These are phyloP conservation scores for Aaosphaeria pasadenensis DNA, from an alignment of 2,329 filamentous ascomycete genomes.

Conservation along the genomic window DNA sequence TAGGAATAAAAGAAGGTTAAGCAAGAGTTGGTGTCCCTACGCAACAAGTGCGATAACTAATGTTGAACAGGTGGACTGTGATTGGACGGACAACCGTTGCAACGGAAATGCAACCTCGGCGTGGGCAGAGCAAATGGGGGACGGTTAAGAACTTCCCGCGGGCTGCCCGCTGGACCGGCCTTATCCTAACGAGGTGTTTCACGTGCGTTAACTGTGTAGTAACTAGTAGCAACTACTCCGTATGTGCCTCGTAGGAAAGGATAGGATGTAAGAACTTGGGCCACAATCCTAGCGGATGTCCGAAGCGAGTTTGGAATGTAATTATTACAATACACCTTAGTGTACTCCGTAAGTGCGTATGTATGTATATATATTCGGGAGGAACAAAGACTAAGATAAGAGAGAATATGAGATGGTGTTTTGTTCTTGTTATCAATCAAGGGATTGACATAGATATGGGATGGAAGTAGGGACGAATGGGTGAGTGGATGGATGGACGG, in stretches of 20 bases:
- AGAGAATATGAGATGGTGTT: too few species aligned
- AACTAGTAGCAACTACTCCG: too few species aligned
- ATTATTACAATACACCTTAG: too few species aligned
- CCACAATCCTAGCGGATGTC: background rate
- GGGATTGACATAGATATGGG: too few species aligned
- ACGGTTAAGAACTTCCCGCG: conserved; percentile 23
- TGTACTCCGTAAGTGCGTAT: too few species aligned
- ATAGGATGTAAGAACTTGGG: conserved; percentile 6
- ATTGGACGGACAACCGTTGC: conserved; percentile 23
- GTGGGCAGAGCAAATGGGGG: conserved; percentile 3
- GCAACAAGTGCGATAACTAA: conserved; percentile 33
- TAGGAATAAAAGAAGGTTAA: conserved; percentile 19
- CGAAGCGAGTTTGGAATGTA: too few species aligned
- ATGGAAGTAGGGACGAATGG: too few species aligned
- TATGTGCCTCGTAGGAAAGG: conserved; percentile 1
- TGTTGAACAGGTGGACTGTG: conserved; percentile 23
- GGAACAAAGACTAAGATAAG: too few species aligned
- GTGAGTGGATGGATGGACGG: conserved; percentile 3
- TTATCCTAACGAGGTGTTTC: conserved; percentile 10
- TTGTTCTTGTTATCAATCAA: too few species aligned
- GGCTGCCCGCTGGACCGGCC: conserved; percentile 9
- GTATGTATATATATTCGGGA: too few species aligned
- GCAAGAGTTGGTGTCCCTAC: conserved; percentile 25
- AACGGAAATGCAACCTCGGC: conserved; percentile 15
- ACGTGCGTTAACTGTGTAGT: conserved; percentile 12